A percentile compares a stretch with the other conserved stretches of the same genome.
These are phyloP conservation scores for Phialemonium atrogriseum DNA, from an alignment of 2,329 filamentous ascomycete genomes.

Conservation along the genomic window DNA sequence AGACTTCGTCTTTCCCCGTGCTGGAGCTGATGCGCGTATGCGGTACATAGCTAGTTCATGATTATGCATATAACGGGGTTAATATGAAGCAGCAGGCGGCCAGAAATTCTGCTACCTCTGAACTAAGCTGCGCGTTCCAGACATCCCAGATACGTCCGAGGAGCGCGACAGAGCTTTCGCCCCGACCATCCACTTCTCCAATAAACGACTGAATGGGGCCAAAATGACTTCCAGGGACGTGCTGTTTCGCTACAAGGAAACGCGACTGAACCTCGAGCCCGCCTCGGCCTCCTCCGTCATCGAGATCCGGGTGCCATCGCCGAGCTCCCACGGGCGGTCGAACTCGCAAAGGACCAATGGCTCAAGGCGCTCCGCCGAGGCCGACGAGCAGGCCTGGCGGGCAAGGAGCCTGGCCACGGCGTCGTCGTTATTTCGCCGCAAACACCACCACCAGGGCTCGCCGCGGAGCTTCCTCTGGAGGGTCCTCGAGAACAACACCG, in stretches of 20 bases:
- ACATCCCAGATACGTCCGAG: too few species aligned
- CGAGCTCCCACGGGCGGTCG: conserved; percentile 19
- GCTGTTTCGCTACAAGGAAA: conserved; percentile 75
- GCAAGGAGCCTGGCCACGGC: conserved; percentile 66
- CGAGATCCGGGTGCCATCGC: conserved; percentile 58
- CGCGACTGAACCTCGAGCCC: conserved; percentile 73
- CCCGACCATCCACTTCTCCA: too few species aligned
- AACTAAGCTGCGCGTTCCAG: too few species aligned
- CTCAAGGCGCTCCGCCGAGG: conserved; percentile 32
- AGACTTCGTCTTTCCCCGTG: too few species aligned
- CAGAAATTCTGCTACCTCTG: conserved; percentile 19
- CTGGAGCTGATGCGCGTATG: too few species aligned
- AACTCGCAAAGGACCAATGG: conserved; percentile 25
- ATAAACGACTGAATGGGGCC: conserved; percentile 42
- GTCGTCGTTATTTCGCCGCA: conserved; percentile 78
- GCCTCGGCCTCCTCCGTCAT: conserved; percentile 60
- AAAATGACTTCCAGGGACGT: conserved; percentile 58
- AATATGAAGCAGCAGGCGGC: conserved; percentile 6
- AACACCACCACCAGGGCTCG: conserved; percentile 61
- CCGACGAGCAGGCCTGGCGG: conserved; percentile 69
- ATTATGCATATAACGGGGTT: conserved; percentile 3
- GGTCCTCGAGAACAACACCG: conserved; percentile 68
- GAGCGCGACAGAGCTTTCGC: too few species aligned
- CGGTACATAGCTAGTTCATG: too few species aligned
- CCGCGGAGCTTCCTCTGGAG: conserved; percentile 90